Evolutionary conservation across 2,329 filamentous ascomycete genomes (phyloP), one percentile per base, ranked within the genome.

Genomic region (Juglanconis oblonga): DNA sequence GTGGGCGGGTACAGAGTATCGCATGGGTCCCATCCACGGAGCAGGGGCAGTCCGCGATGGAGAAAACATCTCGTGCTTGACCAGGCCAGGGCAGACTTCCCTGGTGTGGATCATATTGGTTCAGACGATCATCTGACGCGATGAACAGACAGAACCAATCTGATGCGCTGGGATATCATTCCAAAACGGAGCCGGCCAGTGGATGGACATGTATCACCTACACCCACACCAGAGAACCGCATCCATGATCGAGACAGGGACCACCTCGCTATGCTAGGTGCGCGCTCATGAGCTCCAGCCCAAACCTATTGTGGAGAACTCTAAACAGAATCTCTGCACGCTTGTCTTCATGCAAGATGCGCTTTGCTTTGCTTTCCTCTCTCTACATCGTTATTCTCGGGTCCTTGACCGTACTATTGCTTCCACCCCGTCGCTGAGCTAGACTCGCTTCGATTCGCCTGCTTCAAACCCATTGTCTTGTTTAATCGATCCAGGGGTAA

Each of bases 121-220:
- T 73, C 73, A 75, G 74, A 74, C 72, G 73, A 71, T 65, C 66
- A 69, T 72, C 70, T 74, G 68, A 73, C 73, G 71, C 73, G 70
- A 73, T 72, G 70, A 72, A 73, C 70, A 71, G 67, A 70, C 65
- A 68, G 67, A 67, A 67, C 69, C 67, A 71, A 70, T 69, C 70
- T 74, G 70, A 73, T 67, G 72, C 72, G 69, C 67, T 67, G 67
- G 67, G 67, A 65, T 66, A 59, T 57, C 62, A 58, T 64, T 67
- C 62, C 62, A 66, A 68, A 71, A 70, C 65, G 64, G 63, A 61
- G 62, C 61, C 62, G 51, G 60, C 64, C 64, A 62, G 62, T 63
- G 61, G 61, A 62, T 60, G 61, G 58, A 61, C 61, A 58, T 58
- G 53, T 50, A 45, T 61, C 58, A 55, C 61, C 47, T 57, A 58